Evolutionary conservation across 306 rosid species (phyloP).

Genomic region (Prunus mongolica): DNA sequence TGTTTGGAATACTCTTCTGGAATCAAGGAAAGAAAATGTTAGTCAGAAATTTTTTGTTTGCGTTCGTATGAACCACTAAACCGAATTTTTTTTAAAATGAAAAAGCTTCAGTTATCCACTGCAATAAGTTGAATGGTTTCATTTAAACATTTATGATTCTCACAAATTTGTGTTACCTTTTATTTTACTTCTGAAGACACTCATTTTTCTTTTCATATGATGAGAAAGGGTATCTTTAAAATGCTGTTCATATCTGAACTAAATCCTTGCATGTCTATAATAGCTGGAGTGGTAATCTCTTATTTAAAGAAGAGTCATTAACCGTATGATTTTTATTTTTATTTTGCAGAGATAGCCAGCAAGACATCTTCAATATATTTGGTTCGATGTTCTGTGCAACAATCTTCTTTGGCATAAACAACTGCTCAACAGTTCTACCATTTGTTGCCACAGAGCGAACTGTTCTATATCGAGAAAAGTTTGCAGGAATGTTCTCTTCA

Average conservation of each 20-base stretch:
- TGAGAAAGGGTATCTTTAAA: too few species aligned
- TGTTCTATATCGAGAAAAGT: conserved; percentile 57
- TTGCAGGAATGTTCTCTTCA: conserved; percentile 67
- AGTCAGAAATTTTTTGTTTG: neutral
- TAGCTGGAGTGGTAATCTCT: neutral
- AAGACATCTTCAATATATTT: conserved; percentile 46
- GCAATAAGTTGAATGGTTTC: too few species aligned
- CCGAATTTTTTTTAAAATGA: neutral
- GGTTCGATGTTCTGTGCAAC: conserved; percentile 51
- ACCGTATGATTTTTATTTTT: neutral
- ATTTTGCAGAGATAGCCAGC: conserved; percentile 29
- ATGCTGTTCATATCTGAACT: too few species aligned
- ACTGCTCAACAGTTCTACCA: conserved; percentile 53
- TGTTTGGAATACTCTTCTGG: conserved; percentile 62
- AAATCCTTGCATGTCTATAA: too few species aligned
- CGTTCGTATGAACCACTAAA: neutral
- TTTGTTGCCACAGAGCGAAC: conserved; percentile 50
- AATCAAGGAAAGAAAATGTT: conserved; percentile 42
- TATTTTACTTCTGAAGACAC: too few species aligned
- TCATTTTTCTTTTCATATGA: neutral
- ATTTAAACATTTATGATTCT: too few species aligned
- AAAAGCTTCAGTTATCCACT: too few species aligned
- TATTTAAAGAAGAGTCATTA: neutral
- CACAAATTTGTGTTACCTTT: too few species aligned
- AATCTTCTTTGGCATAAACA: conserved; percentile 48